A percentile compares a stretch with the other conserved stretches of the same genome.
Conservation (phyloP, 208 protist species). For the Novymonas esmeraldas region DNA sequence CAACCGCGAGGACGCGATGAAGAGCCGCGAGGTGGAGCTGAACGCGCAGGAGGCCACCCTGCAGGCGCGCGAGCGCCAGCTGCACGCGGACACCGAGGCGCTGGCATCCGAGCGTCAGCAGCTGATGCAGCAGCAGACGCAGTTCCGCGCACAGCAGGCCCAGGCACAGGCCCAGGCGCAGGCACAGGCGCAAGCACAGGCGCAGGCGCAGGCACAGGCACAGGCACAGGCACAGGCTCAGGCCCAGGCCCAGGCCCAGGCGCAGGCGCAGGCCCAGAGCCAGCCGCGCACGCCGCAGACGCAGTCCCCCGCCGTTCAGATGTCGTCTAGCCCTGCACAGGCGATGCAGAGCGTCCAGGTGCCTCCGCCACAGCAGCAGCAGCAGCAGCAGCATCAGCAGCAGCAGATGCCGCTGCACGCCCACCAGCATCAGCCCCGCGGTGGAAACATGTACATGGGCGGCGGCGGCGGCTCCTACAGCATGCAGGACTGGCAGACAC, state of each 20-base stretch:
- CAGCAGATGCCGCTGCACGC: conserved; percentile 29
- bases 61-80: conserved; percentile 34
- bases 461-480: conserved; percentile 11
- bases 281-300: conserved; percentile 20
- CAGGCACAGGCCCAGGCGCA: conserved; percentile 22
- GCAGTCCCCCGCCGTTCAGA: conserved; percentile 31
- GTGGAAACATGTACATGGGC: conserved; percentile 34
- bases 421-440: conserved; percentile 20
- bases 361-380: conserved; percentile 27
- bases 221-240: conserved; percentile 27
- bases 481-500: conserved; percentile 16
- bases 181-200: conserved; percentile 16
- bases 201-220: conserved; percentile 30
- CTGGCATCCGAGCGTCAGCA: conserved; percentile 37
- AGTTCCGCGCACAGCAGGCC: conserved; percentile 30
- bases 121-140: conserved; percentile 50
- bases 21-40: conserved; percentile 54
- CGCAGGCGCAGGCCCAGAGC: conserved; percentile 14
- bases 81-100: conserved; percentile 44
- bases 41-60: conserved; percentile 44
- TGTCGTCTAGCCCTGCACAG: conserved; percentile 20
- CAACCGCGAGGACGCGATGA: conserved; percentile 46
- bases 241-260: conserved; percentile 20
- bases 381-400: conserved; percentile 28
- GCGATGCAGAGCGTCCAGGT: conserved; percentile 13